Percentiles rank a stretch among this genome's conserved stretches.
These are phyloP conservation scores for Fraxinus pennsylvanica DNA, from an alignment of 257 asterid genomes.

Conservation along the genomic window DNA sequence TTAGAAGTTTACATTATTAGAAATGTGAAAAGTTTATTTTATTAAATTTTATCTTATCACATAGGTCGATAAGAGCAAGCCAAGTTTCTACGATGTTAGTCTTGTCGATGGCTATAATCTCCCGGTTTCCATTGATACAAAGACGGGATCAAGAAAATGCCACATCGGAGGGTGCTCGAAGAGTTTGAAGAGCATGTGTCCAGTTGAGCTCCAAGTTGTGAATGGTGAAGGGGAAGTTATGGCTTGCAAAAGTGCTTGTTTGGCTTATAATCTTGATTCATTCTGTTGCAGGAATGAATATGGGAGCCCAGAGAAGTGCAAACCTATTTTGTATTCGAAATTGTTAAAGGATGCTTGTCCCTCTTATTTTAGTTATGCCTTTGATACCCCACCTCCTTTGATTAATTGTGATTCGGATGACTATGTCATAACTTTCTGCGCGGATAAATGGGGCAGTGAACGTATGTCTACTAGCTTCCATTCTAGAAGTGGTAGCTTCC, in stretches of 20 bases:
- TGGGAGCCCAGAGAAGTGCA: constrained; percentile 64
- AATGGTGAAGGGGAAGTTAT: constrained; percentile 52
- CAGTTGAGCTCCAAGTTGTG: constrained; percentile 48
- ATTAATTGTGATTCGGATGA: constrained; percentile 57
- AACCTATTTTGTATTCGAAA: constrained; percentile 59
- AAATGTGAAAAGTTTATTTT: no score
- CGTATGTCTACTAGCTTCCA: constrained; percentile 8
- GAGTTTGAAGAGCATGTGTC: constrained; percentile 51
- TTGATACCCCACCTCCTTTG: constrained; percentile 58
- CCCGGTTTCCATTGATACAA: constrained; percentile 53
- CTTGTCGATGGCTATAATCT: constrained; percentile 79
- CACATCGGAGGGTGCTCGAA: constrained; percentile 49
- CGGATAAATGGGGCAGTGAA: constrained; percentile 52
- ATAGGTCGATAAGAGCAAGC: constrained; percentile 41
- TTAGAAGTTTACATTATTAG: no score
- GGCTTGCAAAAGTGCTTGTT: constrained; percentile 83
- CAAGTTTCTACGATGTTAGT: constrained; percentile 70
- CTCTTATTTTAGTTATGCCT: constrained; percentile 65
- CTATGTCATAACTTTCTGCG: constrained; percentile 64
- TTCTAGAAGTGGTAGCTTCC: no score
- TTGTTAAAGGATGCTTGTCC: constrained; percentile 79
- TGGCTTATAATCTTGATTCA: constrained; percentile 61
- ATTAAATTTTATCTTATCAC: neutral
- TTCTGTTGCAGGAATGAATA: constrained; percentile 73
- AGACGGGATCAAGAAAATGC: constrained; percentile 34